Evolutionary conservation across 148 eudicot genomes (phyloP).

Genomic region (Nepenthes gracilis): DNA sequence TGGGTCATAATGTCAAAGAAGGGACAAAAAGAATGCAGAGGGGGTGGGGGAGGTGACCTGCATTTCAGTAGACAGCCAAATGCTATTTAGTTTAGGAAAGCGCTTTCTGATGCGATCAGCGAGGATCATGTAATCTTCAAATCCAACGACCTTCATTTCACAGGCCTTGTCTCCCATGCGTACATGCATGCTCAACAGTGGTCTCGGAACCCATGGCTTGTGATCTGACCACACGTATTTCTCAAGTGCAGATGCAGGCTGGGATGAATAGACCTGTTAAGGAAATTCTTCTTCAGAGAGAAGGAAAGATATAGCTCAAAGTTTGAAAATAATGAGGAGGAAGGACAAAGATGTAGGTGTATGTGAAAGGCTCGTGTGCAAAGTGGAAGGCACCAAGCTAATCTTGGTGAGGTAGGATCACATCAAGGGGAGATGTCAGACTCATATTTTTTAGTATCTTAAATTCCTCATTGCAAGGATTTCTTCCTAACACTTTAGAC

Average conservation of each 20-base stretch:
- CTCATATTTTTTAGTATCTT: too few species aligned
- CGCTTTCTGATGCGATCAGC: constrained; percentile 45
- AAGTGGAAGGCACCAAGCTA: too few species aligned
- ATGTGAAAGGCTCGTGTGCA: too few species aligned
- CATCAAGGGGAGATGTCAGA: too few species aligned
- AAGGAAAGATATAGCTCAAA: too few species aligned
- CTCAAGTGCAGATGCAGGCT: constrained; percentile 35
- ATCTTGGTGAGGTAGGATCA: too few species aligned
- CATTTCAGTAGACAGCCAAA: constrained; percentile 98
- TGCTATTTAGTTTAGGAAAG: constrained; percentile 59
- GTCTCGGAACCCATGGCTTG: constrained; percentile 84
- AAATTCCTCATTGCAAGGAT: too few species aligned
- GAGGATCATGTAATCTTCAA: constrained; percentile 67
- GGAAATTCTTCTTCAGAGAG: background rate
- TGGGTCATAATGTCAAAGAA: too few species aligned
- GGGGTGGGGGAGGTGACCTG: constrained; percentile 24
- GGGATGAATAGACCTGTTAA: constrained; percentile 23
- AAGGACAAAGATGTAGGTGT: too few species aligned
- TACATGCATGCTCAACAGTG: constrained; percentile 84
- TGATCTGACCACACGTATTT: constrained; percentile 74
- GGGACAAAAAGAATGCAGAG: background rate
- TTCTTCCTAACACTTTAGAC: too few species aligned
- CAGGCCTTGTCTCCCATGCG: constrained; percentile 96
- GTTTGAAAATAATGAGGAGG: too few species aligned
- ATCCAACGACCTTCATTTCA: constrained; percentile 83